A percentile compares a stretch with the other conserved stretches of the same genome.
phyloP scores from a whole-genome alignment of 2,329 filamentous ascomycete genomes.

The Mycogone perniciosa region DNA sequence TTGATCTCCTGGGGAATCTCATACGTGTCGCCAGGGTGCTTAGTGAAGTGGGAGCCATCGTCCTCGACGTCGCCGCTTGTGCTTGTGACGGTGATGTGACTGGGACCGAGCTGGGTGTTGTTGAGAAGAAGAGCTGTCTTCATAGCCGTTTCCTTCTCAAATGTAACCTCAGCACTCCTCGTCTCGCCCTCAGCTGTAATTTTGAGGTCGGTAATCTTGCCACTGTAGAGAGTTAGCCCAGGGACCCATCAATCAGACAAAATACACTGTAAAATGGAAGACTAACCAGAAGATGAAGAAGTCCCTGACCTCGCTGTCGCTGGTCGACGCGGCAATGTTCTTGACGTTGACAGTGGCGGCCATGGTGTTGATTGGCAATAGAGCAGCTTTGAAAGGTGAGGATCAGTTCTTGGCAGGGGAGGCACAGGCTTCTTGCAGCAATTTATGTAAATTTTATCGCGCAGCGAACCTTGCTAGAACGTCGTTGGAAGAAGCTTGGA shows the following conservation, averaged over 20 bases:
- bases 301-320: slow-evolving; percentile 85
- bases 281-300: slow-evolving; percentile 95
- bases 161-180: slow-evolving; percentile 86
- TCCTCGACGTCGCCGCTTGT: slow-evolving; percentile 60
- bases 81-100: slow-evolving; percentile 70
- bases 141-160: slow-evolving; percentile 93
- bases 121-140: slow-evolving; percentile 96
- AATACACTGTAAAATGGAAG: not conserved
- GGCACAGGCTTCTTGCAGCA: slow-evolving; percentile 7
- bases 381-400: not conserved
- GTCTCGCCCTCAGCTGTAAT: slow-evolving; percentile 62
- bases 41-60: slow-evolving; percentile 49
- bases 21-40: slow-evolving; percentile 53
- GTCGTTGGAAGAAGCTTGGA: slow-evolving; percentile 1
- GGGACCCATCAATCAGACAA: not conserved
- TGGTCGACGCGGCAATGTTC: slow-evolving; percentile 76
- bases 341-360: slow-evolving; percentile 69
- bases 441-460: slow-evolving; percentile 7
- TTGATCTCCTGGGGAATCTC: slow-evolving; percentile 94
- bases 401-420: not conserved
- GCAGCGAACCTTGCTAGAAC: slow-evolving; percentile 6
- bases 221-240: slow-evolving; percentile 45
- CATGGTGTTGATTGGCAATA: not conserved
- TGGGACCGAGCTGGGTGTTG: slow-evolving; percentile 87
- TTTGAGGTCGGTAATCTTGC: slow-evolving; percentile 82